These are phyloP conservation scores for Bipolaris gigantea DNA, from an alignment of 2,329 filamentous ascomycete species.

Conservation along the genomic window DNA sequence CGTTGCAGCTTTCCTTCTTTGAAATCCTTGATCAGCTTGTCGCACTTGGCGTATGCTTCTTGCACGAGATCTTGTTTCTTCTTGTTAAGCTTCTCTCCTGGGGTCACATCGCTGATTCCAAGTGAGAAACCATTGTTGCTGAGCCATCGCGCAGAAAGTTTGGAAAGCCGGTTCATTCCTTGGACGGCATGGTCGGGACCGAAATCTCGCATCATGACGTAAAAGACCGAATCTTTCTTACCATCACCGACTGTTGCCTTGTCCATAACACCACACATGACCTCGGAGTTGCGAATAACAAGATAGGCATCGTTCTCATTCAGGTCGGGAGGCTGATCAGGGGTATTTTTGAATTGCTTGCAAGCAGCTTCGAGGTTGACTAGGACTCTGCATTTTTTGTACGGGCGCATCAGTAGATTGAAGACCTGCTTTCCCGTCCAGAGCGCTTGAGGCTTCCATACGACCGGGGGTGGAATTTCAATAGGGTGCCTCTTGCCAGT, in stretches of 20 bases:
- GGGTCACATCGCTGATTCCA: constrained; percentile 92
- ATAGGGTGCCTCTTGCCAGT: constrained; percentile 61
- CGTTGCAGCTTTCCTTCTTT: constrained; percentile 81
- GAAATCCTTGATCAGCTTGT: constrained; percentile 79
- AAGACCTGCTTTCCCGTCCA: constrained; percentile 99
- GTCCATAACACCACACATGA: constrained; percentile 98
- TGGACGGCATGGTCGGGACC: constrained; percentile 84
- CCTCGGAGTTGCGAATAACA: constrained; percentile 91
- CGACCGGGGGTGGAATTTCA: constrained; percentile 82
- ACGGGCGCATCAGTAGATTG: constrained; percentile 87
- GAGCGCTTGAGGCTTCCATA: constrained; percentile 79
- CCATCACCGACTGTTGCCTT: constrained; percentile 96
- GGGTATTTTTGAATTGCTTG: constrained; percentile 71
- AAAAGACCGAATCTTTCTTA: constrained; percentile 98
- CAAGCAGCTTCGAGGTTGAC: constrained; percentile 95
- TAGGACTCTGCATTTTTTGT: constrained; percentile 76
- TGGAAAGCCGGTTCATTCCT: constrained; percentile 92
- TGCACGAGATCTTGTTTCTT: constrained; percentile 77
- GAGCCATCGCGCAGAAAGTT: constrained; percentile 83
- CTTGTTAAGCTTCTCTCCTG: constrained; percentile 68
- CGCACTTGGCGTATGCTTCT: constrained; percentile 76
- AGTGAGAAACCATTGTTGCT: constrained; percentile 95
- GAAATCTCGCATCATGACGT: constrained; percentile 92
- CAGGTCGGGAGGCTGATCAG: constrained; percentile 72
- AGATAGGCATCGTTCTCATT: constrained; percentile 79